Base-by-base conservation (phyloP, 1,139 yeast genomes). In the Hanseniaspora gamundiae region DNA sequence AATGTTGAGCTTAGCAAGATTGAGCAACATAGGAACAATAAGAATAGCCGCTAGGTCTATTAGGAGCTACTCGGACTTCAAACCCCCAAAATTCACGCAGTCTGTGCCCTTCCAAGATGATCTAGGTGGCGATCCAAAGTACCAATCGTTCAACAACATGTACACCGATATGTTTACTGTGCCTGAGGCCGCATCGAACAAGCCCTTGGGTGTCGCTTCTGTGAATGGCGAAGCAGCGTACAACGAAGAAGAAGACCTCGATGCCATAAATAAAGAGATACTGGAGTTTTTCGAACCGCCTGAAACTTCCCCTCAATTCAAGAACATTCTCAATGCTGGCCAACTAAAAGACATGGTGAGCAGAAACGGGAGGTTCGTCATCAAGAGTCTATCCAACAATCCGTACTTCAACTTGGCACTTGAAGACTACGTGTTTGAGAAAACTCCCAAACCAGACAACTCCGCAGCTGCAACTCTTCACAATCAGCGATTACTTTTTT, bases 381-480 rank as follows among this genome's bases (percentile, higher is more conserved):
- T 60, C 2, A 45, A 48, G 35, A 60, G 64, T 44, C 17, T 49
- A 11, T 61, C 77, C 16, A 56, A 64, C 6, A 73, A 82, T 54
- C 97, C 98, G 2, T 77, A 69, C 53, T 54, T 76, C 41, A 93
- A 93, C 56, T 67, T 93, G 11, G 88, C 96, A 2, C 58, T 87
- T 6, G 99, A 93, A 55, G 84, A 84, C 51, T 81, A 75, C 55
- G 65, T 91, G 1, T 91, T 84, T 60, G 70, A 71, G 43, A 60
- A 71, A 26, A 77, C 83, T 64, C 88, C 91, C 0, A 30, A 42
- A 42, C 38, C 48, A 48, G 24, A 43, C 35, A 9, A 42, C 4
- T 21, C 30, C 13, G 5, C 17, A 13, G 20, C 38, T 5, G 21
- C 35, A 8, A 35, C 27, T 11, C 53, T 46, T 35, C 58, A 55